These are phyloP conservation scores for Entelexis paramagnoliae DNA, from an alignment of 1,139 yeast species.

Conservation along the genomic window DNA sequence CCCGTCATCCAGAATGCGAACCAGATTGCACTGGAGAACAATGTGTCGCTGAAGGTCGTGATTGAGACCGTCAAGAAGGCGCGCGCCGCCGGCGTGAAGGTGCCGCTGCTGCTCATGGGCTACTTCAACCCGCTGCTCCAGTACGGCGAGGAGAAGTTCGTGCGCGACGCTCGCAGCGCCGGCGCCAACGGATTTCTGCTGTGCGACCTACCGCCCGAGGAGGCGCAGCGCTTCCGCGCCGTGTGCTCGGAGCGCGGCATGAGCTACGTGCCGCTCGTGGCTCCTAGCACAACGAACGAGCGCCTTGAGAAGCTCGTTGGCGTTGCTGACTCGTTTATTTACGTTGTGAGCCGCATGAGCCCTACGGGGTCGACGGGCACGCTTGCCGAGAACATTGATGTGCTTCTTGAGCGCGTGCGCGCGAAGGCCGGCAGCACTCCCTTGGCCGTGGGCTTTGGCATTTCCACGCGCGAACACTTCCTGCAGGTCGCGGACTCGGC, in stretches of 20 bases:
- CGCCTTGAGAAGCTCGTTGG: constrained; percentile 65
- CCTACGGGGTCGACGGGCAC: constrained; percentile 79
- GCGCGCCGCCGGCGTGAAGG: constrained; percentile 68
- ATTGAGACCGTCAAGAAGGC: constrained; percentile 66
- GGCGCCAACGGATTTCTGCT: constrained; percentile 94
- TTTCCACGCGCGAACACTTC: constrained; percentile 85
- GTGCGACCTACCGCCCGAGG: constrained; percentile 97
- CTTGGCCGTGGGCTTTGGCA: constrained; percentile 95
- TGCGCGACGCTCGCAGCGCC: constrained; percentile 64
- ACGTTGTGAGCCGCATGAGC: constrained; percentile 96
- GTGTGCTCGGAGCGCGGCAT: constrained; percentile 58
- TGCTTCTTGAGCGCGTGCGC: constrained; percentile 65
- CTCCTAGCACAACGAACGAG: constrained; percentile 91
- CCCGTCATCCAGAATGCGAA: constrained; percentile 90
- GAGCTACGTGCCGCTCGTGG: constrained; percentile 84
- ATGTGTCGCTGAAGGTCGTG: constrained; percentile 58
- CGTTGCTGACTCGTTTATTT: constrained; percentile 89
- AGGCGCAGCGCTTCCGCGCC: constrained; percentile 77
- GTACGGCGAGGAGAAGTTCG: constrained; percentile 79
- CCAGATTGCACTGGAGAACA: constrained; percentile 59
- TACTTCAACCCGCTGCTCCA: constrained; percentile 88
- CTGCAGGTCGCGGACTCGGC: constrained; percentile 66
- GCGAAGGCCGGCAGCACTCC: constrained; percentile 64
- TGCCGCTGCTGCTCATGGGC: constrained; percentile 92
- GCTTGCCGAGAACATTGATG: constrained; percentile 55